These are phyloP conservation scores for Komagataella phaffii DNA, from an alignment of 805 yeast species.

Conservation along the genomic window DNA sequence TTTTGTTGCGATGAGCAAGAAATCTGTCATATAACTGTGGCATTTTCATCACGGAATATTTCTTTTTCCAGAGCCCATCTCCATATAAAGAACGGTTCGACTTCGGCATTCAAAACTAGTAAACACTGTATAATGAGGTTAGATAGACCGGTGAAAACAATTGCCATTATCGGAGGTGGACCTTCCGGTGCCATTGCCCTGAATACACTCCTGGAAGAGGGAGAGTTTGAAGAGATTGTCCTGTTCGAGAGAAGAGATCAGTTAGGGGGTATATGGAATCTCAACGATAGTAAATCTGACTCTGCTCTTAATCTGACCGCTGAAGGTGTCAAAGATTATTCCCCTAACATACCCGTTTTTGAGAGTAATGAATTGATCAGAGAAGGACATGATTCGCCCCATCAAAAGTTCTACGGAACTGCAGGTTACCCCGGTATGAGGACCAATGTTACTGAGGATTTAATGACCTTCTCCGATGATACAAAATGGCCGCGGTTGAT, in stretches of 20 bases:
- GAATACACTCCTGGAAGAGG: slow-evolving; percentile 23
- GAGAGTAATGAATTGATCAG: slow-evolving; percentile 15
- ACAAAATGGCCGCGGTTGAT: slow-evolving; percentile 19
- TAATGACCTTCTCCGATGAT: slow-evolving; percentile 31
- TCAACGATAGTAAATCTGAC: slow-evolving; percentile 11
- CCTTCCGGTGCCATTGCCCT: slow-evolving; percentile 32
- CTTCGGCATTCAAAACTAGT: neutral
- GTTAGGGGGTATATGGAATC: slow-evolving; percentile 31
- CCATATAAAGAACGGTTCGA: neutral
- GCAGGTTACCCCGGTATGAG: slow-evolving; percentile 17
- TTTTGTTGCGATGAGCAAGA: neutral
- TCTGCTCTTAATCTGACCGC: slow-evolving; percentile 6
- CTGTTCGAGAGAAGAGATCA: slow-evolving; percentile 25
- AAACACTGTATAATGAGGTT: neutral
- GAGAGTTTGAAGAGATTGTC: slow-evolving; percentile 17
- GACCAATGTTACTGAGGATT: slow-evolving; percentile 28
- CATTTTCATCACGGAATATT: neutral
- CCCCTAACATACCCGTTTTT: slow-evolving; percentile 15
- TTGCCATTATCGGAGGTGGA: slow-evolving; percentile 39
- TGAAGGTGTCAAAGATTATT: slow-evolving; percentile 14
- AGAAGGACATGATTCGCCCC: slow-evolving; percentile 1
- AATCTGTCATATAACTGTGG: neutral
- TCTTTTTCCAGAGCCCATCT: neutral
- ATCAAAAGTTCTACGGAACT: slow-evolving; percentile 15
- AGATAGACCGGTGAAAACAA: slow-evolving; percentile 7